Base-by-base conservation (phyloP, 1,139 yeast species). In the Cylindricascospora bacillispora region DNA sequence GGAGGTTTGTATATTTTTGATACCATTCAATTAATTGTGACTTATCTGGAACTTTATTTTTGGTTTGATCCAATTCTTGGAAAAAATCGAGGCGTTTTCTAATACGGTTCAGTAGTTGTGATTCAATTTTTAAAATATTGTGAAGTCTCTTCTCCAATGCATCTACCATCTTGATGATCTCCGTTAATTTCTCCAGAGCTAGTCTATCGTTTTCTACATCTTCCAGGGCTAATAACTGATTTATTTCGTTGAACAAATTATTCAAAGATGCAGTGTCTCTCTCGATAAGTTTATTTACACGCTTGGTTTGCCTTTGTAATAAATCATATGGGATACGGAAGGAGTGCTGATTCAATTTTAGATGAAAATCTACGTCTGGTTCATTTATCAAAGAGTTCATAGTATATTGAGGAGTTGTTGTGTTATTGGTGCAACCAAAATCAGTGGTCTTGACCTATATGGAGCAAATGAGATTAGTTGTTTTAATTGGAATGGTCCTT, bases 271-370 rank as follows among this genome's bases (percentile, higher is more conserved):
- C 23, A 3, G 47, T 27, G 26, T 43, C 44, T 19, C 29, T 70
- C 41, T 73, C 80, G n/a, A 72, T 60, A 9, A 70, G 54, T 42
- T 63, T 70, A 42, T 73, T 78, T 13, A 72, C 58, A 22, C 52
- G 48, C 46, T 70, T 73, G 52, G 72, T 65, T 44, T 76, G 75
- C 56, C 67, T 70, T 40, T 63, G 63, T 28, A 74, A 56, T 12
- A 75, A 56, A 41, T 75, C 82, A 14, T 65, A 59, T 1, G 86
- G 86, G 1, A 75, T 69, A 32, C 63, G 63, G 52, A 76, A 74
- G 35, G 68, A 70, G 2, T 73, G 62, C 49, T 63, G 65, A 40
- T 67, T 63, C 26, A 63, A 38, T 32, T 56, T 56, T 31, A 62
- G 35, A 31, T 61, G 63, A 39, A 62, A 60, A 32, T 62, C 65